Conservation (phyloP, 2,329 filamentous ascomycete genomes). For the Alternaria triticimaculans region DNA sequence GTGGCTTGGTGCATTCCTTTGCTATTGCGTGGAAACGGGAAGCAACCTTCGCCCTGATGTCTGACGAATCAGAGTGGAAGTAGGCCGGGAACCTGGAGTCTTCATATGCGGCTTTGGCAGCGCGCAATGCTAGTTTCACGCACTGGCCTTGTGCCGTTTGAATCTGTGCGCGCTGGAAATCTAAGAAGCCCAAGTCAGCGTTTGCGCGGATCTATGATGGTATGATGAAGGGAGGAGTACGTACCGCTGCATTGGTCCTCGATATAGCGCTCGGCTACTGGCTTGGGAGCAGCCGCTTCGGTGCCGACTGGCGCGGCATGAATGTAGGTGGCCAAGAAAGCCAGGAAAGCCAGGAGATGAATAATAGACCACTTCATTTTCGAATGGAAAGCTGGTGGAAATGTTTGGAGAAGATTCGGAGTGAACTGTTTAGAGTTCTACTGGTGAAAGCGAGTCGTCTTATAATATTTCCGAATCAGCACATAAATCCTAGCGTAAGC, state of each 20-base stretch:
- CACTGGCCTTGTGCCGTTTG: not conserved
- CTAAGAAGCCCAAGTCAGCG: not conserved
- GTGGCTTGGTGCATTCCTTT: not conserved
- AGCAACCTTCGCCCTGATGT: not conserved
- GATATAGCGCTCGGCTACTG: not conserved
- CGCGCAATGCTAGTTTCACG: not conserved
- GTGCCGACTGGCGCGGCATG: not conserved
- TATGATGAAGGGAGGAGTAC: not conserved
- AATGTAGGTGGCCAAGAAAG: not conserved
- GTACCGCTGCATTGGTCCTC: not conserved
- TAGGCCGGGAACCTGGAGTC: not conserved
- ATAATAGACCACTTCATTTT: not conserved
- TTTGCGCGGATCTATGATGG: not conserved
- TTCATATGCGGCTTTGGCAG: not conserved
- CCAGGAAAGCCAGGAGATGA: not conserved
- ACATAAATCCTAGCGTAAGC: not conserved
- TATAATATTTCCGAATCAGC: not conserved
- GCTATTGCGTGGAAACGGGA: not conserved
- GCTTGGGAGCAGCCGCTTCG: not conserved
- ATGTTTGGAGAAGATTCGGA: not conserved
- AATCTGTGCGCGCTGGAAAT: not conserved
- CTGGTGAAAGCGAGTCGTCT: not conserved
- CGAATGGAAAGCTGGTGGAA: not conserved
- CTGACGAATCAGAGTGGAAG: not conserved
- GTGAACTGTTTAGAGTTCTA: not conserved